phyloP scores from a whole-genome alignment of 371 early-diverging fungal genomes.

The Lichtheimia ornata region DNA sequence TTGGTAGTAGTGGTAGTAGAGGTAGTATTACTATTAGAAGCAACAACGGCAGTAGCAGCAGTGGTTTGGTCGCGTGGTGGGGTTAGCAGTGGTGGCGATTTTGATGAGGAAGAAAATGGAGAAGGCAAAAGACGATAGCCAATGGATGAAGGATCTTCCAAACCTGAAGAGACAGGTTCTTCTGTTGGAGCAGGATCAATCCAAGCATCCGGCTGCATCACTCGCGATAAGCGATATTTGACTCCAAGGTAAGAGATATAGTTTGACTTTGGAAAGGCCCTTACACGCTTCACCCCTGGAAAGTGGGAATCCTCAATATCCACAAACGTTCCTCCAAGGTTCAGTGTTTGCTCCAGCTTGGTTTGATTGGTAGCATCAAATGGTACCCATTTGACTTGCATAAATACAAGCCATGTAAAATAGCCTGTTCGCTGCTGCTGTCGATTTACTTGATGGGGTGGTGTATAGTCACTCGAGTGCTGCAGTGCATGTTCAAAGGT shows the following conservation, averaged over 20 bases:
- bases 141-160: too few species aligned
- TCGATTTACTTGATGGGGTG: slow-evolving; percentile 6
- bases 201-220: slow-evolving; percentile 48
- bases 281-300: slow-evolving; percentile 47
- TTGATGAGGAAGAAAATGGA: too few species aligned
- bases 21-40: too few species aligned
- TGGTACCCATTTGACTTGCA: slow-evolving; percentile 46
- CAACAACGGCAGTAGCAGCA: too few species aligned
- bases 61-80: too few species aligned
- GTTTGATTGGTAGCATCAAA: slow-evolving; percentile 43
- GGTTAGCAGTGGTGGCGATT: too few species aligned
- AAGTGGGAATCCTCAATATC: slow-evolving; percentile 48
- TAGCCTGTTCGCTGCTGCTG: slow-evolving; percentile 23
- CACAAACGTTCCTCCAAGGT: slow-evolving; percentile 51
- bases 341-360: slow-evolving; percentile 46
- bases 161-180: too few species aligned
- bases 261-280: slow-evolving; percentile 50
- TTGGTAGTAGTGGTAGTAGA: too few species aligned
- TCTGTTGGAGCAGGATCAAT: slow-evolving; percentile 18
- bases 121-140: too few species aligned
- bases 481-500: slow-evolving; percentile 40
- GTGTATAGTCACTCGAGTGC: slow-evolving; percentile 26
- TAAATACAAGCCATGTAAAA: slow-evolving; percentile 51
- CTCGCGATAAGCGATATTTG: slow-evolving; percentile 50
- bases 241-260: slow-evolving; percentile 50